A percentile compares a stretch with the other conserved stretches of the same genome.
These are phyloP conservation scores for Gymnopilus junonius DNA, from an alignment of 768 basidiomycete genomes.

Conservation along the genomic window DNA sequence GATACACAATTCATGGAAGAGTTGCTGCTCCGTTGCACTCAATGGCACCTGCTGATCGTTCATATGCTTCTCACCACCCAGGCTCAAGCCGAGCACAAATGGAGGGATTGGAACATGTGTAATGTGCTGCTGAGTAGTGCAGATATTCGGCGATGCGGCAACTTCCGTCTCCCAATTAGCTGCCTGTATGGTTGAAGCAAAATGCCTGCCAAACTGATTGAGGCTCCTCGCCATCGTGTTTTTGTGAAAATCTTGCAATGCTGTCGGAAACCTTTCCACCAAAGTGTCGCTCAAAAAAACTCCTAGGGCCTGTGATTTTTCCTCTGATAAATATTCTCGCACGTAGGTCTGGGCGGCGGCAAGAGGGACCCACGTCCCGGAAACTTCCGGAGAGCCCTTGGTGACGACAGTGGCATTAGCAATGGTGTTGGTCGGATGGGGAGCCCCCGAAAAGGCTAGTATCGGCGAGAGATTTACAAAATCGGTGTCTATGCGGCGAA, in stretches of 20 bases:
- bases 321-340: conserved; percentile 44
- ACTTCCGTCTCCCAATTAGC: conserved; percentile 24
- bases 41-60: conserved; percentile 53
- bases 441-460: conserved; percentile 45
- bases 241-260: conserved; percentile 61
- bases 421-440: conserved; percentile 30
- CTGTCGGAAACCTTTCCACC: conserved; percentile 64
- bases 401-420: conserved; percentile 54
- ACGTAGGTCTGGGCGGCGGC: conserved; percentile 55
- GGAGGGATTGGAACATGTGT: background rate
- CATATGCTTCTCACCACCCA: conserved; percentile 15
- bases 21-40: conserved; percentile 71
- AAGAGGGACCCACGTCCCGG: conserved; percentile 76
- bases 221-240: conserved; percentile 48
- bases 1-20: conserved; percentile 67
- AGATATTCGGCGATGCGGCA: background rate
- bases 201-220: conserved; percentile 68
- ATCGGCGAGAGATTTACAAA: conserved; percentile 76
- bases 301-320: conserved; percentile 37
- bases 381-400: conserved; percentile 55
- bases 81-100: conserved; percentile 5
- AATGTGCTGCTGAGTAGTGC: background rate
- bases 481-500: conserved; percentile 79
- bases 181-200: conserved; percentile 54
- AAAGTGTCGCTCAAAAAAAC: conserved; percentile 68